phyloP scores from a whole-genome alignment of 495 filamentous ascomycete genomes.

The Aspergillus haitiensis region DNA sequence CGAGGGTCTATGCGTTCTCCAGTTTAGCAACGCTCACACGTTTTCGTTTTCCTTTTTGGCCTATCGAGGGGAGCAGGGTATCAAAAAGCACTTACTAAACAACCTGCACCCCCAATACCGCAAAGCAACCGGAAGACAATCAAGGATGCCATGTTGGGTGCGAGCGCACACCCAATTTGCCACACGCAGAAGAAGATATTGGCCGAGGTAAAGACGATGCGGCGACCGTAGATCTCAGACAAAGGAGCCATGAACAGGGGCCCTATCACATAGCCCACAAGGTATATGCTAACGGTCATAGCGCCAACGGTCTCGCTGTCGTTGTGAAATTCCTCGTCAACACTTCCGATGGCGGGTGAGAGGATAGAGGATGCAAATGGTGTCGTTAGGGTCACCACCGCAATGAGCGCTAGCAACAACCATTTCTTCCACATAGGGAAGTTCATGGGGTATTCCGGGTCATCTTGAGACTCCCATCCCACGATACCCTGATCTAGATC shows the following conservation, averaged over 20 bases:
- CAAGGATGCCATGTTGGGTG: slow-evolving; percentile 45
- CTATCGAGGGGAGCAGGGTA: not conserved
- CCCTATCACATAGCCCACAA: slow-evolving; percentile 46
- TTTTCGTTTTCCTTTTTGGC: too few relatives aligned
- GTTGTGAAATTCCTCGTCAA: slow-evolving; percentile 8
- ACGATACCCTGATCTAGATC: slow-evolving; percentile 10
- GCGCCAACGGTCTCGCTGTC: slow-evolving; percentile 2
- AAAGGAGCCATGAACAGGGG: slow-evolving; percentile 57
- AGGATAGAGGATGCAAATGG: slow-evolving; percentile 21
- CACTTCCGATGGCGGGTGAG: slow-evolving; percentile 11
- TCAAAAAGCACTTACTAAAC: not conserved
- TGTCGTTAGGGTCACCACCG: slow-evolving; percentile 15
- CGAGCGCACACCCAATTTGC: slow-evolving; percentile 53
- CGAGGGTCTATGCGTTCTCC: slow-evolving; percentile 43
- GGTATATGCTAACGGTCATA: slow-evolving; percentile 32
- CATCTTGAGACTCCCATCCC: slow-evolving; percentile 20
- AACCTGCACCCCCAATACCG: slow-evolving; percentile 40
- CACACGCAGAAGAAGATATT: slow-evolving; percentile 55
- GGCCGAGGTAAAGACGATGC: slow-evolving; percentile 46
- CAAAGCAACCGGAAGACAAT: slow-evolving; percentile 47
- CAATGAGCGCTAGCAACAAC: slow-evolving; percentile 13
- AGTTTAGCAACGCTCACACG: slow-evolving; percentile 9
- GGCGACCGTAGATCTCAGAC: slow-evolving; percentile 53
- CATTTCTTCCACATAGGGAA: slow-evolving; percentile 17
- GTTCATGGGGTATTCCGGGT: slow-evolving; percentile 20